Base-by-base conservation (phyloP, 176 grass and related monocot genomes). In the Eleusine coracana region DNA sequence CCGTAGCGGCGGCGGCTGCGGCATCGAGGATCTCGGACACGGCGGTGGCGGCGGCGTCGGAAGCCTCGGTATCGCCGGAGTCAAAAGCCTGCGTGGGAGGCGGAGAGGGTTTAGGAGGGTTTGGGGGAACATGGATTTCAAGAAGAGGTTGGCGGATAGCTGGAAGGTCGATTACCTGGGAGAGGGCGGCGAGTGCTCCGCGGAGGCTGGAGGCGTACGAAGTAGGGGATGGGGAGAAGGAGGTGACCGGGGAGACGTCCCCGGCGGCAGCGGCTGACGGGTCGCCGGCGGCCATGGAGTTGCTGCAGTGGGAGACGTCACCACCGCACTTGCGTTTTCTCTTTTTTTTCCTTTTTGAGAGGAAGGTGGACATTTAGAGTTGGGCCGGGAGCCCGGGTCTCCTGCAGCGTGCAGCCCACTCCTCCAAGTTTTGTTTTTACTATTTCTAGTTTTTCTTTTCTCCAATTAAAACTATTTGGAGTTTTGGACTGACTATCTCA, bases 81-180 rank as follows among this genome's bases (percentile, higher is more conserved):
- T 75, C 87, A 70, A 84, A 89, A 5, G 76, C 70, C 87, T 89
- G 87, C 12, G 77, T 13, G 29, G 41, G 49, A 64, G 7, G 5
- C 56, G 20, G 77, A 48, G 31, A 73, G 49, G 42, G 63, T 63
- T 84, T 49, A 74, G 29, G 13, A 62, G 76, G 20, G 79, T 62
- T 31, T 50, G 44, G 16, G 79, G 44, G 52, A 70, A 69, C 56
- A 23, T 21, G 18, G 12, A 39, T 20, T 37, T 65, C 56, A 16
- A 23, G 56, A 23, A 52, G 62, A 84, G 40, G 56, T 50, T 16
- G 20, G 44, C 6, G 10, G 62, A 15, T 29, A 36, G 28, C 8
- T 15, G 7, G 63, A 18, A 25, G 2, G 12, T 6, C 9, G 41
- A 13, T 84, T 80, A 89, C 87, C 70, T 80, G 63, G 18, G 70